Percentiles rank a stretch among this genome's conserved stretches.
phyloP scores from a whole-genome alignment of 2,329 filamentous ascomycete genomes.

The Hypoxylon rubiginosum region DNA sequence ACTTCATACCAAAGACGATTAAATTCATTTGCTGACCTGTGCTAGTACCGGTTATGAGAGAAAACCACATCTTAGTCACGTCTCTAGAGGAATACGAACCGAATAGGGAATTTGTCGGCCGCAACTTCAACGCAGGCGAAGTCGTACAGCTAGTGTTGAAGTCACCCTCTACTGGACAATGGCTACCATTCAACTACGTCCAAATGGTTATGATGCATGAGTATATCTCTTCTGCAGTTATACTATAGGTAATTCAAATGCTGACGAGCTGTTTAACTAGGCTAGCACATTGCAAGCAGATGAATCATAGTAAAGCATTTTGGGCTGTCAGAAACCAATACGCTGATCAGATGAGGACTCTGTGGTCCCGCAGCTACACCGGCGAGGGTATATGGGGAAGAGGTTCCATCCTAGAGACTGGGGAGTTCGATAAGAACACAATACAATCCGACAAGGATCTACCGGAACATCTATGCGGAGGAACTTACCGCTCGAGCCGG shows the following conservation, averaged over 20 bases:
- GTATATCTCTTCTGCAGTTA: constrained; percentile 47
- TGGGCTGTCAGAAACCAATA: constrained; percentile 84
- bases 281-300: constrained; percentile 88
- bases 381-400: constrained; percentile 88
- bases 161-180: constrained; percentile 72
- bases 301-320: constrained; percentile 88
- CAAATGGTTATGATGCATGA: constrained; percentile 98
- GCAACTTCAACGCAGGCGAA: constrained; percentile 92
- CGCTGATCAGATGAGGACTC: constrained; percentile 75
- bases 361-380: constrained; percentile 79
- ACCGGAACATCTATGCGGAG: constrained; percentile 83
- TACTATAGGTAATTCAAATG: background rate
- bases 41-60: constrained; percentile 76
- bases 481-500: constrained; percentile 76
- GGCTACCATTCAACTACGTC: constrained; percentile 86
- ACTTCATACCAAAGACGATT: background rate
- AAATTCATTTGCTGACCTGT: constrained; percentile 14
- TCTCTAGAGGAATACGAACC: constrained; percentile 85
- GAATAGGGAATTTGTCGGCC: constrained; percentile 85
- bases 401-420: constrained; percentile 73
- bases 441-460: constrained; percentile 68
- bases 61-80: constrained; percentile 73
- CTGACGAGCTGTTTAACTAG: constrained; percentile 50
- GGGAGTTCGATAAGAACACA: constrained; percentile 68
- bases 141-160: constrained; percentile 87